Evolutionary conservation across 768 basidiomycete genomes (phyloP), one percentile per base, ranked within the genome.

Genomic region (Hypholoma fasciculare): DNA sequence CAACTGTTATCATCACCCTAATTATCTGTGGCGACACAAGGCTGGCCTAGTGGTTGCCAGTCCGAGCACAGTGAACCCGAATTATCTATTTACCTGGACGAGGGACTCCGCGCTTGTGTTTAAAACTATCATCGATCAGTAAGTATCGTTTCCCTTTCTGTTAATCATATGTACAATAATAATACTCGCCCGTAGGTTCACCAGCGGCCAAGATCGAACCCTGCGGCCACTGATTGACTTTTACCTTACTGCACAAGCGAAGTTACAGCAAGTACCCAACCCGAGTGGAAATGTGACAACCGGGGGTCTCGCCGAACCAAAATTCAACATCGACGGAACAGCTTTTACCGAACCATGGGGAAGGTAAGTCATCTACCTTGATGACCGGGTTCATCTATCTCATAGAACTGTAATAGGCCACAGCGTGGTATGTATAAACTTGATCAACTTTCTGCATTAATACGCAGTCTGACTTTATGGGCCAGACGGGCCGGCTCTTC

Each of bases 71-170:
- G 58, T 61, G 3, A 67, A 84, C 60, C 84, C 89, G 0, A 67
- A 90, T 70, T 90, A 92, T 62, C 72, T 89, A n/a, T 92, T 79
- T 67, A 84, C 86, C 2, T 93, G 91, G 91, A 82, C 80, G 13
- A 83, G 91, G 51, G 91, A 93, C 72, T 80, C 88, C 40, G 82
- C 89, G 1, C 77, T 92, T 55, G 88, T 89, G 0, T 87, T 85
- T 76, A 87, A 90, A 71, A 39, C 54, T 20, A 43, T 60, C 58
- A 75, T 81, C 58, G 80, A 82, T 63, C 71, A 76, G 76, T 86
- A 72, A 43, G 71, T 66, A 7, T 23, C 19, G 1, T 43, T 51
- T 34, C 49, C 23, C 11, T 14, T 44, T 44, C 20, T 34, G 30
- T 34, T 34, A 34, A 34, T 34, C 1, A 34, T 34, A 34, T 9